A percentile compares a stretch with the other conserved stretches of the same genome.
Evolutionary conservation across 108 stramenopile species (phyloP).

Genomic region (Parietichytrium sp.): DNA sequence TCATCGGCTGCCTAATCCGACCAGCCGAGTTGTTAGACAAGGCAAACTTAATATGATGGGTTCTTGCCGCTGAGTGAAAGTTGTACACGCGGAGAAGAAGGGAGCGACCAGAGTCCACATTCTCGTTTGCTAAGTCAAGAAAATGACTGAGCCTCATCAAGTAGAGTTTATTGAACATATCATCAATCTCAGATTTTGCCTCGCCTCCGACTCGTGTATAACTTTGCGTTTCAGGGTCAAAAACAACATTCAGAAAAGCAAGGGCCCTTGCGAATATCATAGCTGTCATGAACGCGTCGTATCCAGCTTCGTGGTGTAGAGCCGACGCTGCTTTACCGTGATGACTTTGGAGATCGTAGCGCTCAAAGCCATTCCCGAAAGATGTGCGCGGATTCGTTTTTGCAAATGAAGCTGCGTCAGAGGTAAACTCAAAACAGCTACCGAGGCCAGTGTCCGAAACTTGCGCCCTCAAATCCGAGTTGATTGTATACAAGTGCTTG

Average conservation of each 20-base stretch:
- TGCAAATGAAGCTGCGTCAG: not conserved
- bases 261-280: not conserved
- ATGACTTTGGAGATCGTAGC: too few species aligned
- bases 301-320: conserved; percentile 26
- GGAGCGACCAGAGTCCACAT: not conserved
- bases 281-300: conserved; percentile 21
- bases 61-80: not conserved
- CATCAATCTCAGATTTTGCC: not conserved
- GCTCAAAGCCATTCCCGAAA: not conserved
- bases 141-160: not conserved
- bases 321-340: not conserved
- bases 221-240: too few species aligned
- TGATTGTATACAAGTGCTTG: not conserved
- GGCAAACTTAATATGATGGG: not conserved
- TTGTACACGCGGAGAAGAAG: not conserved
- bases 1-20: not conserved
- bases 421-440: not conserved
- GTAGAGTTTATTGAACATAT: not conserved
- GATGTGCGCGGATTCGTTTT: not conserved
- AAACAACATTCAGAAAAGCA: not conserved
- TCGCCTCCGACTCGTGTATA: too few species aligned
- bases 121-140: not conserved
- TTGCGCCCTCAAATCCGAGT: not conserved
- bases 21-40: not conserved
- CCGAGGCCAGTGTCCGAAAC: not conserved